A percentile compares a stretch with the other conserved stretches of the same genome.
Conservation (phyloP, 2,329 filamentous ascomycete species). For the Stemphylium lycopersici region DNA sequence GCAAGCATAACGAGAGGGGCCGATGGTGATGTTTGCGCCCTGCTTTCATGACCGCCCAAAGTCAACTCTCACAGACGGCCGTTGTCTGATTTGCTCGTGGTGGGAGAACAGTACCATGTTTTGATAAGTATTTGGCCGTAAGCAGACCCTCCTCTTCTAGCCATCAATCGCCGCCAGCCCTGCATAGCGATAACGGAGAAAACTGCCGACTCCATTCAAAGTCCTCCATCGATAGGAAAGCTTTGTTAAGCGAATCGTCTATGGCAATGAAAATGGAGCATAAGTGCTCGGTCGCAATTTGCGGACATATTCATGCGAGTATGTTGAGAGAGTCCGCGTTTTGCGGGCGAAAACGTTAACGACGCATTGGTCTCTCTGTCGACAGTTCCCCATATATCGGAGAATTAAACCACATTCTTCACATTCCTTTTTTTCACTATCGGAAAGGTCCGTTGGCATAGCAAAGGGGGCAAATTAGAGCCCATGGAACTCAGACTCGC, state of each 20-base stretch:
- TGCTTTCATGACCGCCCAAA: background rate
- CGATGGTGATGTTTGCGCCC: conserved; percentile 6
- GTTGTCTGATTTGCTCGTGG: background rate
- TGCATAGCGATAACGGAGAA: background rate
- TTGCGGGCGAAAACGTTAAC: background rate
- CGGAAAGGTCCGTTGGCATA: background rate
- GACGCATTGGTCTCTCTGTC: background rate
- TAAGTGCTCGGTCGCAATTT: background rate
- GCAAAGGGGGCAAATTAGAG: background rate
- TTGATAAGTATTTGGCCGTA: background rate
- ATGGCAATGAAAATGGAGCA: background rate
- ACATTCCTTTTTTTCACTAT: background rate
- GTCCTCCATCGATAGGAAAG: background rate
- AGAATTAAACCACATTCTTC: background rate
- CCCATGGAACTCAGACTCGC: background rate
- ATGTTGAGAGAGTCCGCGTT: conserved; percentile 1
- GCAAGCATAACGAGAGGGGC: background rate
- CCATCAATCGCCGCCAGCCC: background rate
- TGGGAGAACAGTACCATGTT: background rate
- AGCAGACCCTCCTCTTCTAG: background rate
- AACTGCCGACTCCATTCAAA: background rate
- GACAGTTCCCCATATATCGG: background rate
- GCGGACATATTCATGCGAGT: background rate
- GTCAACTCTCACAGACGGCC: background rate
- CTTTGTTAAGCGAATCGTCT: background rate